Conservation (phyloP, 2,329 filamentous ascomycete genomes). For the Aquanectria penicillioides region DNA sequence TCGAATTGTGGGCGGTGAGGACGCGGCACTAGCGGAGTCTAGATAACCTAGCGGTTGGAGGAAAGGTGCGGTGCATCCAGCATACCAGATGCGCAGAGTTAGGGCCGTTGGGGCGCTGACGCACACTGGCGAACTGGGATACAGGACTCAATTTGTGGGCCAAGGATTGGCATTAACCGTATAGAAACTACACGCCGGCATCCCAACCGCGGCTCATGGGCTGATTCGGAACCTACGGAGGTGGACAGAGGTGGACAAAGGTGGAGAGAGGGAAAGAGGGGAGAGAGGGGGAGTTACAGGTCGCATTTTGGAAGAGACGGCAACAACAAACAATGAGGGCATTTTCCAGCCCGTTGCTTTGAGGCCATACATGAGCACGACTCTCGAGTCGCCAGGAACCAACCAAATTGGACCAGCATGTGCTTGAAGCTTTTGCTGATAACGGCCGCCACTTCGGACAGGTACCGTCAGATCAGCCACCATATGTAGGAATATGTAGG, state of each 20-base stretch:
- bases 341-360: not conserved
- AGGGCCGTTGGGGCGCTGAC: constrained; percentile 19
- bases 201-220: constrained; percentile 1
- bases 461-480: too few species aligned
- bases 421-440: too few species aligned
- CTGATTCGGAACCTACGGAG: constrained; percentile 24
- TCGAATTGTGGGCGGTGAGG: constrained; percentile 25
- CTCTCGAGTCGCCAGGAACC: too few species aligned
- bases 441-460: too few species aligned
- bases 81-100: constrained; percentile 16
- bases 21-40: constrained; percentile 37
- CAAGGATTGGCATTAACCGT: not conserved
- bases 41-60: constrained; percentile 40
- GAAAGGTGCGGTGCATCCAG: not conserved
- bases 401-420: too few species aligned
- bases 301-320: constrained; percentile 2
- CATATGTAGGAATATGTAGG: too few species aligned
- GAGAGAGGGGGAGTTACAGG: not conserved
- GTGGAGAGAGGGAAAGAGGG: not conserved
- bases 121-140: not conserved
- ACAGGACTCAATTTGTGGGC: constrained; percentile 17
- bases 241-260: not conserved
- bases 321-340: not conserved
- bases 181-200: too few species aligned
- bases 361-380: constrained; percentile 7